Evolutionary conservation across 2,329 filamentous ascomycete genomes (phyloP), one percentile per base, ranked within the genome.

Genomic region (Botrytis galanthina): DNA sequence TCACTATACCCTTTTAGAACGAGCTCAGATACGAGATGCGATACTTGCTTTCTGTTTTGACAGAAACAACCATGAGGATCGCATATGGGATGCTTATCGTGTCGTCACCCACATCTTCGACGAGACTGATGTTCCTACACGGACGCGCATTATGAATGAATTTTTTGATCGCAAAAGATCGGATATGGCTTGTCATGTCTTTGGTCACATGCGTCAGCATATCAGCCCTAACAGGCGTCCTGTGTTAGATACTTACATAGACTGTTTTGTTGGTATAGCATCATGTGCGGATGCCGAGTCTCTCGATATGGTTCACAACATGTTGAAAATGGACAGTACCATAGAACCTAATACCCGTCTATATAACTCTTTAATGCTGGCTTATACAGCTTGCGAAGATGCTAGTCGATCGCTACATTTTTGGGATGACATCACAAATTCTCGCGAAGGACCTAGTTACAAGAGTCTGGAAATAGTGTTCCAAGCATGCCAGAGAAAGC

Each of bases 121-220:
- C 10, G 90, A 92, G 78, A 91, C 91, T 0, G 85, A 88, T n/a
- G 85, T 89, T 9, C 84, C 86, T 3, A 85, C 88, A 68, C 91
- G 95, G 16, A 89, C 91, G 22, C 82, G 86, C 39, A 85, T 98
- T 62, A 97, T 99, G 93, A 87, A 91, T 35, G 86, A 88, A 35
- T 98, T 98, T 83, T 97, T 97, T 80, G 84, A 86, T 12, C 91
- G 94, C 57, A 87, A 88, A 42, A 90, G 94, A 18, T 87, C 93
- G 20, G 95, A 98, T 79, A 94, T 98, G 87, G 95, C 93, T 4
- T 90, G 90, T 64, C 87, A 94, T 75, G 90, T 97, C 48, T 98
- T 99, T 82, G 93, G 93, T 22, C 93, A 98, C 81, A 98, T 98
- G 95, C 92, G 94, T n/a, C 87, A 92, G 69, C 91, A 94, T 76